Conservation (phyloP, 2,329 filamentous ascomycete genomes). For the Monilinia aucupariae region DNA sequence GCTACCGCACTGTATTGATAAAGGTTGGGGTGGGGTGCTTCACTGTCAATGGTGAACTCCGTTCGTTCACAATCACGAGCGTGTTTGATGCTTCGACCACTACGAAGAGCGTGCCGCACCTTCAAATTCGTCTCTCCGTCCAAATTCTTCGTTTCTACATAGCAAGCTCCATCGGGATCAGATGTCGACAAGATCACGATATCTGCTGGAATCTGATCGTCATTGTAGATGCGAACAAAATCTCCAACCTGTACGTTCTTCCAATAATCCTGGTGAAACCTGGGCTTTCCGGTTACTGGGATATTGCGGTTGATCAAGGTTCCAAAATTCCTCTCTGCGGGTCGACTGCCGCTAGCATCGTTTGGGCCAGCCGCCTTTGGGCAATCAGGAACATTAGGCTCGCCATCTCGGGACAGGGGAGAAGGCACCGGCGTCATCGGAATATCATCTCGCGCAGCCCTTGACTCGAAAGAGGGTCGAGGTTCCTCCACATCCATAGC, state of each 20-base stretch:
- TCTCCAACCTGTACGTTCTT: slow-evolving; percentile 94
- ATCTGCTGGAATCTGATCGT: slow-evolving; percentile 92
- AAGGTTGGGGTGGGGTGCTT: slow-evolving; percentile 84
- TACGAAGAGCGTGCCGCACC: slow-evolving; percentile 84
- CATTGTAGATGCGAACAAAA: slow-evolving; percentile 92
- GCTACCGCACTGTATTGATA: slow-evolving; percentile 92
- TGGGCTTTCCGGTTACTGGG: slow-evolving; percentile 61
- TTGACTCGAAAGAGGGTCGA: slow-evolving; percentile 56
- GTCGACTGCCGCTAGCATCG: slow-evolving; percentile 37
- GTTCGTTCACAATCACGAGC: slow-evolving; percentile 88
- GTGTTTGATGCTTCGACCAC: slow-evolving; percentile 75
- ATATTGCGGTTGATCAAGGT: slow-evolving; percentile 69
- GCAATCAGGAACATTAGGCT: slow-evolving; percentile 30
- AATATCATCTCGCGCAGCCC: slow-evolving; percentile 62
- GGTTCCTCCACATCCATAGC: slow-evolving; percentile 27
- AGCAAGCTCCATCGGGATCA: slow-evolving; percentile 89
- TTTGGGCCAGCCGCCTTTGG: slow-evolving; percentile 37
- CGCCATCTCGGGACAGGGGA: slow-evolving; percentile 51
- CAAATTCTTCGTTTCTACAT: slow-evolving; percentile 96
- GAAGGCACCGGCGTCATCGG: slow-evolving; percentile 95
- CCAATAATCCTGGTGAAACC: slow-evolving; percentile 91
- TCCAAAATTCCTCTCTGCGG: slow-evolving; percentile 48
- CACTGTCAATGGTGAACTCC: slow-evolving; percentile 84
- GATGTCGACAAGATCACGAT: slow-evolving; percentile 89
- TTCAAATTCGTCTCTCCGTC: slow-evolving; percentile 98